Percentiles rank a stretch among this genome's conserved stretches.
These are phyloP conservation scores for Dimocarpus longan DNA, from an alignment of 345 rosid genomes.

Conservation along the genomic window DNA sequence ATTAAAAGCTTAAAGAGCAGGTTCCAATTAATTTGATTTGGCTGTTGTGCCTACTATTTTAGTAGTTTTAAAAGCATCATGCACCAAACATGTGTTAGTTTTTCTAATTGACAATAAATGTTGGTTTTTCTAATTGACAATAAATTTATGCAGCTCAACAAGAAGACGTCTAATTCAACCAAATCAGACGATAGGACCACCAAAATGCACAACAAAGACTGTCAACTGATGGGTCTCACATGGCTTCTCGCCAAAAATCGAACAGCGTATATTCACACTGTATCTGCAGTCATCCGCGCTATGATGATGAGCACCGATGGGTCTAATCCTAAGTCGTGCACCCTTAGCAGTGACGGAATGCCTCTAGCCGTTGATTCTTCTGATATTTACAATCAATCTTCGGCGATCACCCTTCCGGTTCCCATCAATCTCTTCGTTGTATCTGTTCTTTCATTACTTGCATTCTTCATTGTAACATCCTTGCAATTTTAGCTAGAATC, in stretches of 20 bases:
- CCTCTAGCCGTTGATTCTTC: constrained; percentile 88
- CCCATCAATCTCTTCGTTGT: constrained; percentile 8
- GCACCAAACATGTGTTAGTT: constrained; percentile 28
- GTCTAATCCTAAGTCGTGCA: constrained; percentile 66
- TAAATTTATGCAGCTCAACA: constrained; percentile 53
- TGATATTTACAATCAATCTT: constrained; percentile 50
- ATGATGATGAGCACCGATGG: constrained; percentile 57
- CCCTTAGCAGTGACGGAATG: constrained; percentile 80
- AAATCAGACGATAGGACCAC: constrained; percentile 66
- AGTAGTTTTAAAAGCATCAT: constrained; percentile 1
- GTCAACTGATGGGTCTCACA: constrained; percentile 92
- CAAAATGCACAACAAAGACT: constrained; percentile 85
- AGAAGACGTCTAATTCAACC: constrained; percentile 59
- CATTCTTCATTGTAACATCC: constrained; percentile 25
- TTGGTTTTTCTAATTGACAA: neutral
- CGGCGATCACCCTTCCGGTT: constrained; percentile 20
- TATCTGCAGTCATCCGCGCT: constrained; percentile 78
- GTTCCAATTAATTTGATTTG: constrained; percentile 19
- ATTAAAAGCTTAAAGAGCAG: constrained; percentile 20
- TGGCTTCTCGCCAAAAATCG: constrained; percentile 92
- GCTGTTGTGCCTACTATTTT: constrained; percentile 29
- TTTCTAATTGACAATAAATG: neutral
- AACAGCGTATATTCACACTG: constrained; percentile 74
- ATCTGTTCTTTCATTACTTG: constrained; percentile 18
- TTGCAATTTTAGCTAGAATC: constrained; percentile 19